Evolutionary conservation across 139 green algal genomes (phyloP).

Genomic region (Asterochloris sp.): DNA sequence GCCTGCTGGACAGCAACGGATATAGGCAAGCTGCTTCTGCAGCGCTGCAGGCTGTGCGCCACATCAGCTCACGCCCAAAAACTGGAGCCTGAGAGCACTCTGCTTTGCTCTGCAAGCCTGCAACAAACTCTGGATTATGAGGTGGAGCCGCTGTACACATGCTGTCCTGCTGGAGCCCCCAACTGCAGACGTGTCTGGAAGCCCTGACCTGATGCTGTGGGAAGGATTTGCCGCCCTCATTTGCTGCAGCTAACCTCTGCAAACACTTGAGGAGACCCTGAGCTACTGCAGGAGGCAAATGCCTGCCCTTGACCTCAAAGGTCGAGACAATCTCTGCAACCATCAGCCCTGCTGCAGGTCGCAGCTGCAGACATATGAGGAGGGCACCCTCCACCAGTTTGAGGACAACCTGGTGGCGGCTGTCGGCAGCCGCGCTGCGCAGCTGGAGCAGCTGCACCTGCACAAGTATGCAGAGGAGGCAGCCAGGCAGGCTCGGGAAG

Average conservation of each 20-base stretch:
- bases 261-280: background rate
- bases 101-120: no score
- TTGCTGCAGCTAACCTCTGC: background rate
- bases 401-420: conserved; percentile 11
- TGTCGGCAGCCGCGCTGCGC: conserved; percentile 24
- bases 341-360: background rate
- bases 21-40: conserved; percentile 30
- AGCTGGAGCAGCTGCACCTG: conserved; percentile 59
- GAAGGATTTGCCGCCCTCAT: background rate
- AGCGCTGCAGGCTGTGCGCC: no score
- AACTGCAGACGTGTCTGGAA: background rate
- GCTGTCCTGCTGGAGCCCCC: no score
- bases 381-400: background rate
- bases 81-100: no score
- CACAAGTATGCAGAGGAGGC: conserved; percentile 38
- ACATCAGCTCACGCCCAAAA: no score
- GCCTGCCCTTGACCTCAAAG: no score
- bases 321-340: background rate
- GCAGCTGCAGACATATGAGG: background rate
- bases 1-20: conserved; percentile 48
- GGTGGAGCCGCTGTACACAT: no score
- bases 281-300: no score
- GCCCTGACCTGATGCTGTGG: background rate
- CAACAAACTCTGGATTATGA: no score
- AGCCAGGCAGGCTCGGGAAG: conserved; percentile 16